Evolutionary conservation across 2,329 filamentous ascomycete genomes (phyloP), one percentile per base, ranked within the genome.

Genomic region (Blastomyces gilchristii): DNA sequence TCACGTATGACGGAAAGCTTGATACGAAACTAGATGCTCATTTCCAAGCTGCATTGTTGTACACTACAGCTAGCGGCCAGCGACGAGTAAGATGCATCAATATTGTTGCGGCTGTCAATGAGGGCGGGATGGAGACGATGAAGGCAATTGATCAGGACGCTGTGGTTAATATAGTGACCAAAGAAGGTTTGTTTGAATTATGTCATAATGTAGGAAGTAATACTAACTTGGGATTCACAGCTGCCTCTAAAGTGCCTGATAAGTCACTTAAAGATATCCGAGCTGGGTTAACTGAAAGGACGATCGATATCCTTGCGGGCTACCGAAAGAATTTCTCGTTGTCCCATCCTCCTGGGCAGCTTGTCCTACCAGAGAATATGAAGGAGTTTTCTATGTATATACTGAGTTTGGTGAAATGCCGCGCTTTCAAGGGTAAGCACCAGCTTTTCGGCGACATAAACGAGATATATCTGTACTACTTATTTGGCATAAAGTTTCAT

Each of bases 381-480:
- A 97, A 97, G 74, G 94, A 99, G 73, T 92, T 96, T 70, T 87
- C 89, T 71, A 97, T 99, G 91, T 97, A 94, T 75, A 90, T 95
- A 77, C 86, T 99, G 11, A 88, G 89, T 58, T 79, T 97, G 67
- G 79, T 96, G 73, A 99, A 99, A 76, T 92, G 86, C 63, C 86
- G 94, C 63, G 92, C 93, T 2, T 91, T 97, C 79, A 97, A 97
- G 79, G 84, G 79, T 80, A 70, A 66, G 69, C 54, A 31, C 16
- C 37, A 6, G n/a, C 25, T 61, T 37, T 25, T 39, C 56, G 53
- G 31, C 60, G 54, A 16, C 28, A 47, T 39, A 5, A 31, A 47
- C 58, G 31, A 6, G 43, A 28, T 31, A 28, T 11, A 16, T 7
- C 22, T 16, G 11, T 16, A 2, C 25, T 52, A 9, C 22, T 14